phyloP scores from a whole-genome alignment of 129 eudicot species.

The Dittrichia graveolens region DNA sequence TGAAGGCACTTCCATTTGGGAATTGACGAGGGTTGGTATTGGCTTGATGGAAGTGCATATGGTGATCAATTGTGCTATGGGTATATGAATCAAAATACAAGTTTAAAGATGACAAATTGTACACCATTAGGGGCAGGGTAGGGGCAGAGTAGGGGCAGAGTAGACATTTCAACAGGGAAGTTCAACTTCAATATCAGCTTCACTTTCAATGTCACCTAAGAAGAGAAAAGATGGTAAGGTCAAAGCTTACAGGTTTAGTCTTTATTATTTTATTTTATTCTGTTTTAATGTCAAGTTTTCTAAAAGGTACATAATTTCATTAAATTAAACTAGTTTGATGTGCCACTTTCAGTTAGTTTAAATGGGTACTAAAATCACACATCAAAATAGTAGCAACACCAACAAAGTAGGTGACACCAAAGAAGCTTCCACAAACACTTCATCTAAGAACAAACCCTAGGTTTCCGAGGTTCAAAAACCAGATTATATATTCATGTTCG shows the following conservation, averaged over 20 bases:
- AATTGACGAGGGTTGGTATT: conserved; percentile 40
- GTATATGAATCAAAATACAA: conserved; percentile 38
- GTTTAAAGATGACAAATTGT: conserved; percentile 48
- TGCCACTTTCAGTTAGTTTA: conserved; percentile 52
- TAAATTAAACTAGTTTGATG: conserved; percentile 11
- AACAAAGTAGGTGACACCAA: conserved; percentile 38
- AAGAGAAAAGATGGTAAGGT: conserved; percentile 73
- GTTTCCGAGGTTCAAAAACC: conserved; percentile 68
- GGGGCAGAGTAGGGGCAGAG: conserved; percentile 38
- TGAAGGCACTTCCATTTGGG: conserved; percentile 22
- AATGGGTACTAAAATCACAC: conserved; percentile 60
- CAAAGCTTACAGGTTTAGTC: conserved; percentile 54
- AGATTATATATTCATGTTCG: conserved; percentile 89
- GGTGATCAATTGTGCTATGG: conserved; percentile 40
- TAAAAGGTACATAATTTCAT: background rate
- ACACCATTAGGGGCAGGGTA: too few species aligned
- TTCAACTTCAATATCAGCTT: conserved; percentile 19
- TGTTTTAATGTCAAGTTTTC: conserved; percentile 25
- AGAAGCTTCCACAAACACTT: conserved; percentile 47
- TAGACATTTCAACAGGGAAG: conserved; percentile 30
- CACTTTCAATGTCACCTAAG: conserved; percentile 45
- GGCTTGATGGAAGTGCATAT: conserved; percentile 43
- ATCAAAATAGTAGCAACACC: conserved; percentile 47
- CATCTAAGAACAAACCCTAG: conserved; percentile 64
- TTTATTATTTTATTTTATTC: background rate